Base-by-base conservation (phyloP, 129 eudicot species). In the Saussurea involucrata region DNA sequence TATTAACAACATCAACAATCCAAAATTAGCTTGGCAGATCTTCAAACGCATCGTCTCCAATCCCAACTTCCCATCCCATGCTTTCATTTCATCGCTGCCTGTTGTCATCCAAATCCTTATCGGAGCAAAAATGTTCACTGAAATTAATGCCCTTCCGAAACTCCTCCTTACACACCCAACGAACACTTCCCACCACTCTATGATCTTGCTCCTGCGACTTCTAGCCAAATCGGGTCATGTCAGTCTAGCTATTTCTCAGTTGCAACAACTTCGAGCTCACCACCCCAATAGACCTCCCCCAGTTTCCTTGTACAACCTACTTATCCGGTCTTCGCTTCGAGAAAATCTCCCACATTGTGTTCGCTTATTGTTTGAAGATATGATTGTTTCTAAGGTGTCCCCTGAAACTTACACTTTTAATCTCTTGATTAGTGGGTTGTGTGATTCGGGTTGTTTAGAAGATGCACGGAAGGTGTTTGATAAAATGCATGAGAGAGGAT, bases 381-480 rank as follows among this genome's bases (percentile, higher is more conserved):
- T 95, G 94, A 72, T 88, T 46, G 28, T 86, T 69, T 75, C 86
- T 75, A 84, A 86, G 83, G 89, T 91, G 74, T 28, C 46, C 8
- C 96, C 88, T 1, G 83, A 87, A 55, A 90, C 93, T 11, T 91
- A 87, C 72, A 89, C 97, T 70, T 85, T 87, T 44, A 91, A 95
- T 73, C 89, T 95, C 53, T 80, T 95, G 85, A 95, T 91, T 20
- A 64, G 66, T 8, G 93, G 83, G 34, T 36, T 91, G 64, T 89
- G 98, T 80, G 90, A 95, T 76, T 81, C 85, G n/a, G 97, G 92
- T 4, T 81, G 90, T 68, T 77, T 95, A 66, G 89, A 85, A 17
- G 94, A 87, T 85, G 98, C 98, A 37, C 88, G 90, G 2, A 72
- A 85, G 13, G 63, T 95, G 92, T 85, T 95, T 68, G 98, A 95